Evolutionary conservation across 2,329 filamentous ascomycete species (phyloP), one percentile per base, ranked within the genome.

Genomic region (Fusarium globosum): DNA sequence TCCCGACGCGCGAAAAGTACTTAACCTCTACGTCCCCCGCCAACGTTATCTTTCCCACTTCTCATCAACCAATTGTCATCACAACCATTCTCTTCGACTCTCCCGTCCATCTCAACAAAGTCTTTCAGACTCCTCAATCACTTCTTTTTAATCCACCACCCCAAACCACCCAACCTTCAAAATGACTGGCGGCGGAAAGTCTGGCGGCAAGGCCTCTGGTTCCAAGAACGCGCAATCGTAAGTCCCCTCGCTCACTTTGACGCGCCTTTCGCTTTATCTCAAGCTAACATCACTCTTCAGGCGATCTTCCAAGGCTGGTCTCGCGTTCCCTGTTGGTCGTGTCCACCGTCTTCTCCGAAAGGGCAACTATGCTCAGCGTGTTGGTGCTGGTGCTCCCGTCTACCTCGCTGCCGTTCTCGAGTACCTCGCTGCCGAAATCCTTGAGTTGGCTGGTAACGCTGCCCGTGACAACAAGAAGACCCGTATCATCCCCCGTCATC

Each of bases 391-490:
- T 90, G 96, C 96, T 78, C 96, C 96, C 76, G 96, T 98, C 82
- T 98, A 98, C 85, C 93, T 98, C 76, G 96, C 96, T 77, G 96
- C 96, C 64, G 96, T 99, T 63, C 94, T 99, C 56, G 96, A 99
- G 88, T 99, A 99, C 85, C 93, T 99, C 69, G 96, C 96, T 79
- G 96, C 96, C 77, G 96, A 99, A 89, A 98, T 99, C 80, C 95
- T 99, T 82, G 96, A 99, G 88, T 88, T 99, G 87, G 96, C 96
- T 85, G 96, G 96, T 80, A 99, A 99, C 86, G 96, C 96, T 81
- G 96, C 96, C 75, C 96, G 96, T 80, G 96, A 99, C 88, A 98
- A 98, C 92, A 99, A 99, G 94, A 98, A 98, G 93, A 99, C 96
- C 76, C 95, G 96, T 93, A 99, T 99, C 88, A 99, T 98, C 72